A percentile compares a stretch with the other conserved stretches of the same genome.
phyloP scores from a whole-genome alignment of 441 rosid genomes.

The Iberis amara region DNA sequence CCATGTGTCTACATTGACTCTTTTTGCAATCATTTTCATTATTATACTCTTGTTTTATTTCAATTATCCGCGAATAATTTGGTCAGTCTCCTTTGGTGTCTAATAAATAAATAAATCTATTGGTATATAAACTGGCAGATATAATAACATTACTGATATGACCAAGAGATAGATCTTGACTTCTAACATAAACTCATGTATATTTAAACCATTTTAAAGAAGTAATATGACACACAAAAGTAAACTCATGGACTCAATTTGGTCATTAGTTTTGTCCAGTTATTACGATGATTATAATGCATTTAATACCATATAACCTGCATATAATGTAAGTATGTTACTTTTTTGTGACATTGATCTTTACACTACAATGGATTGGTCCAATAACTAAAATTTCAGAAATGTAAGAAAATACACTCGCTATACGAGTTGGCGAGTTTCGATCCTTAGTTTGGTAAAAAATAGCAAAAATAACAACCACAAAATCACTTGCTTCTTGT shows the following conservation, averaged over 20 bases:
- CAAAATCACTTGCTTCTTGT: no score
- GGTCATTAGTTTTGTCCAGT: not conserved
- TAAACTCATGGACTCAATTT: constrained; percentile 21
- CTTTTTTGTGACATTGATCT: no score
- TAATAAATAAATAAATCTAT: not conserved
- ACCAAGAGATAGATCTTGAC: constrained; percentile 17
- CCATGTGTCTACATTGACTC: constrained; percentile 27
- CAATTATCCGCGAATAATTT: constrained; percentile 13
- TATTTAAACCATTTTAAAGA: not conserved
- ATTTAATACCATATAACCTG: no score
- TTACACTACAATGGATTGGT: no score
- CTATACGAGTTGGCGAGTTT: no score
- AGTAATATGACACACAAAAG: constrained; percentile 19
- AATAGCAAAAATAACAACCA: no score
- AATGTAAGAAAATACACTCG: no score
- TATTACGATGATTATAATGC: constrained; percentile 13
- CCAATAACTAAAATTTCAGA: no score
- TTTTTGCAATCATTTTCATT: constrained; percentile 1
- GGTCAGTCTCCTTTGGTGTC: constrained; percentile 21
- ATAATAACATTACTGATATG: not conserved
- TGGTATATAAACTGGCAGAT: constrained; percentile 2
- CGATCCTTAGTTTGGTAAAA: no score
- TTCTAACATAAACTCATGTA: constrained; percentile 6
- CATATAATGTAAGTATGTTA: no score
- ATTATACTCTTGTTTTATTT: constrained; percentile 8